These are phyloP conservation scores for Orbilia brochopaga DNA, from an alignment of 2,329 filamentous ascomycete genomes.

Conservation along the genomic window DNA sequence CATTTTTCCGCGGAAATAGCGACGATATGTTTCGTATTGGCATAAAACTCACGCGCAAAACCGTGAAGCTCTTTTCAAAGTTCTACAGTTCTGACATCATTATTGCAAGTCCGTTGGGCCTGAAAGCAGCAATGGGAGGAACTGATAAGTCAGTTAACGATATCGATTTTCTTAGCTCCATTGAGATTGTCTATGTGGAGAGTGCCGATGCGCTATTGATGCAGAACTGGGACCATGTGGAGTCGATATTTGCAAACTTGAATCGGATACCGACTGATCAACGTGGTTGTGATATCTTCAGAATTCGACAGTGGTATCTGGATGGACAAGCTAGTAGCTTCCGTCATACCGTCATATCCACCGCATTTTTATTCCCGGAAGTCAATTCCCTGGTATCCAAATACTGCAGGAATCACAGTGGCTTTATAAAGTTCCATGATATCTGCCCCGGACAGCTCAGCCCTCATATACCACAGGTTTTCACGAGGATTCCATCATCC, in stretches of 20 bases:
- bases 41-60: conserved; percentile 96
- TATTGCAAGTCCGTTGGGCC: conserved; percentile 83
- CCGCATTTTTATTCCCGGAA: conserved; percentile 85
- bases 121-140: conserved; percentile 87
- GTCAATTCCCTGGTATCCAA: conserved; percentile 78
- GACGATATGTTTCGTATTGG: conserved; percentile 96
- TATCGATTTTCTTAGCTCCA: conserved; percentile 88
- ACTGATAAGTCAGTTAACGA: conserved; percentile 71
- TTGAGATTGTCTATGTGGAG: conserved; percentile 88
- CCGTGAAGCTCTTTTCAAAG: conserved; percentile 88
- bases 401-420: conserved; percentile 79
- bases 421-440: conserved; percentile 75
- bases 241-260: conserved; percentile 87
- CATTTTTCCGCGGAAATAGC: conserved; percentile 91
- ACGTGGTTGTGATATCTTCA: conserved; percentile 91
- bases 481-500: conserved; percentile 79
- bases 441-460: conserved; percentile 68
- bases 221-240: conserved; percentile 98
- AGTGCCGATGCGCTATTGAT: conserved; percentile 92
- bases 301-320: conserved; percentile 90
- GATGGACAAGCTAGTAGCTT: conserved; percentile 80
- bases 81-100: conserved; percentile 98
- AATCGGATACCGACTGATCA: conserved; percentile 88
- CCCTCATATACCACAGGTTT: conserved; percentile 80
- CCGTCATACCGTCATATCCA: conserved; percentile 82